Evolutionary conservation across 169 alveolate genomes (phyloP).

Genomic region (Babesia ovis): DNA sequence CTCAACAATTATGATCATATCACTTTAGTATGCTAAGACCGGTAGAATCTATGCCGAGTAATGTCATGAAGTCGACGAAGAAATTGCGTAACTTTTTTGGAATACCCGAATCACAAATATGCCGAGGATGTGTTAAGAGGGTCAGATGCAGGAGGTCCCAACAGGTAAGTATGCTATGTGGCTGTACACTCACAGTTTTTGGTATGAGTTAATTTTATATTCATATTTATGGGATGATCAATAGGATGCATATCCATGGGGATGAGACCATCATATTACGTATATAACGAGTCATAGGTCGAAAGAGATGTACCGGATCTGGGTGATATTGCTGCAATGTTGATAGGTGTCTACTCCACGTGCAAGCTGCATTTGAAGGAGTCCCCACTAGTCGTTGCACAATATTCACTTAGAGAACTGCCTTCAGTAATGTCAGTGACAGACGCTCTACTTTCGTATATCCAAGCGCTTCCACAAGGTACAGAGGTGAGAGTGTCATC

Average conservation of each 20-base stretch:
- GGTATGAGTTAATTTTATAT: too few relatives aligned
- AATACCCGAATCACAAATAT: conserved; percentile 60
- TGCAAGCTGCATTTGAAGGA: conserved; percentile 51
- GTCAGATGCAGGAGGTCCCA: conserved; percentile 63
- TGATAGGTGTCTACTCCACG: conserved; percentile 55
- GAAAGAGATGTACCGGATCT: conserved; percentile 64
- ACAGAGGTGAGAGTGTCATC: conserved; percentile 29
- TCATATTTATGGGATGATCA: too few relatives aligned
- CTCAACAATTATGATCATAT: not conserved
- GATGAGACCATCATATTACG: too few relatives aligned
- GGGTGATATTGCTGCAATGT: conserved; percentile 49
- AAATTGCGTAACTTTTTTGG: conserved; percentile 65
- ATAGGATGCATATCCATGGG: too few relatives aligned
- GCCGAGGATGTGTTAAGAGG: conserved; percentile 61
- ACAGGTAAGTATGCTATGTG: conserved; percentile 51
- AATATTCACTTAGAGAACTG: conserved; percentile 56
- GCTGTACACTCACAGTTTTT: too few relatives aligned
- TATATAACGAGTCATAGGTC: not conserved
- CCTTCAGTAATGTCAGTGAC: conserved; percentile 34
- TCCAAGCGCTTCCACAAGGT: conserved; percentile 6
- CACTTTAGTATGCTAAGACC: conserved; percentile 51
- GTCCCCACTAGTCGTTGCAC: conserved; percentile 50
- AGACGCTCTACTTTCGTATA: conserved; percentile 13
- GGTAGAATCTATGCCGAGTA: conserved; percentile 65
- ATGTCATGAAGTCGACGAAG: conserved; percentile 64